Evolutionary conservation across 1,284 basidiomycete species (phyloP).

Genomic region (Takashimella tepidaria): DNA sequence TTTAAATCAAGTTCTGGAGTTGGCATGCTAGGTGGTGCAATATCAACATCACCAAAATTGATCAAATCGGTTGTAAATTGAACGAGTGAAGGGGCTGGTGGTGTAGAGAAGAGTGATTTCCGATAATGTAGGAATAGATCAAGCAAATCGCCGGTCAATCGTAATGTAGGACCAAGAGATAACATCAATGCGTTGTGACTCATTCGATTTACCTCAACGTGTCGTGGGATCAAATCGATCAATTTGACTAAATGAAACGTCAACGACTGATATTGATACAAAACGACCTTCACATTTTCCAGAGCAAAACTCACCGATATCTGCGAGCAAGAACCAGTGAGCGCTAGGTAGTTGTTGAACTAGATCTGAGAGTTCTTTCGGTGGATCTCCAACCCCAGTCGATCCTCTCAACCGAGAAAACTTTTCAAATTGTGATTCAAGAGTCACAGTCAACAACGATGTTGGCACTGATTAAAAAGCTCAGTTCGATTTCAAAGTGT

Average conservation of each 20-base stretch:
- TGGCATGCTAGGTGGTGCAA: slow-evolving; percentile 17
- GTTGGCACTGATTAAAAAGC: slow-evolving; percentile 61
- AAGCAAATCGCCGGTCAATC: slow-evolving; percentile 33
- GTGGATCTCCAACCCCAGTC: background rate
- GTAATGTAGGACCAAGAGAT: slow-evolving; percentile 41
- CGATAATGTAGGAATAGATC: slow-evolving; percentile 32
- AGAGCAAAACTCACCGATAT: slow-evolving; percentile 29
- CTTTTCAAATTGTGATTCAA: slow-evolving; percentile 67
- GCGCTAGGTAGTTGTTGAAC: slow-evolving; percentile 36
- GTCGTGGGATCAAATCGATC: slow-evolving; percentile 39
- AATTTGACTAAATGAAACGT: slow-evolving; percentile 24
- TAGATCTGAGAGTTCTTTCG: slow-evolving; percentile 19
- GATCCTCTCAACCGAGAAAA: background rate
- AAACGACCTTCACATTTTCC: background rate
- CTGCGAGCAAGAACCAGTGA: slow-evolving; percentile 47
- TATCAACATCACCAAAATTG: slow-evolving; percentile 34
- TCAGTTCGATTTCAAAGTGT: background rate
- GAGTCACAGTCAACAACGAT: slow-evolving; percentile 64
- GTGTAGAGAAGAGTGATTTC: slow-evolving; percentile 27
- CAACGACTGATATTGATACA: background rate
- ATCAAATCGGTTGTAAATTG: slow-evolving; percentile 28
- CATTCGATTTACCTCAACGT: slow-evolving; percentile 38
- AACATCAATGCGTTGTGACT: slow-evolving; percentile 42
- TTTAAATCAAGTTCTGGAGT: slow-evolving; percentile 7
- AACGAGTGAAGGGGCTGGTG: slow-evolving; percentile 17